Base-by-base conservation (phyloP, 345 rosid species). In the Populus alba region DNA sequence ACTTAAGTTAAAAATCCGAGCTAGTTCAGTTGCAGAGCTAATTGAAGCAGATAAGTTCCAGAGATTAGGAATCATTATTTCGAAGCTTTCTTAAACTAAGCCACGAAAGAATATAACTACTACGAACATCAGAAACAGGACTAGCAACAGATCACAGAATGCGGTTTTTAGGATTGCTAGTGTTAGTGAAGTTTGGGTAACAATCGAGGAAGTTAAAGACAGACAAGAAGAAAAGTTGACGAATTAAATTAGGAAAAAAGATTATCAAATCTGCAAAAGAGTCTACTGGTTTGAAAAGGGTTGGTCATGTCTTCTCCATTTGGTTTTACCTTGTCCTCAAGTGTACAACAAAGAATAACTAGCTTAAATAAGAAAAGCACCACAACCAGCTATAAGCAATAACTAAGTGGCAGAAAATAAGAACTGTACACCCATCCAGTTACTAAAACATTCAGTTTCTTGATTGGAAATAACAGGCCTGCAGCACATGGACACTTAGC, bases 401-500 rank as follows among this genome's bases (percentile, higher is more conserved):
- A 82, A 75, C 73, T 70, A 45, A 79, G 72, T 73, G 72, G 68
- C 80, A 75, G 68, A 76, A 78, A 75, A 74, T 72, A 77, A 72
- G 55, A 69, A n/a, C 82, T 84, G 77, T 77, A 78, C 88, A 78
- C 62, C 63, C 83, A 84, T 84, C 78, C 78, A 79, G 76, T 78
- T 73, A 81, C 86, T 78, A 81, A 75, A 84, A 78, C 63, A 77
- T 78, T 78, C 71, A 70, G 88, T 80, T 85, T 83, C 80, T 83
- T 81, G 78, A 84, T 75, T 71, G 68, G 77, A 59, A 81, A 86
- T 73, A 80, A 78, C 78, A 81, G 47, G 75, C 88, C 89, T 83
- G 88, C 71, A 49, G 71, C 87, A 77, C 81, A 85, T 72, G 75
- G 82, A 84, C 81, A 84, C 87, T 90, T 87, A 83, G 89, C 83